Percentiles rank a stretch among this genome's conserved stretches.
Conservation (phyloP, 2,329 filamentous ascomycete species). For the Podosphaera fusca region DNA sequence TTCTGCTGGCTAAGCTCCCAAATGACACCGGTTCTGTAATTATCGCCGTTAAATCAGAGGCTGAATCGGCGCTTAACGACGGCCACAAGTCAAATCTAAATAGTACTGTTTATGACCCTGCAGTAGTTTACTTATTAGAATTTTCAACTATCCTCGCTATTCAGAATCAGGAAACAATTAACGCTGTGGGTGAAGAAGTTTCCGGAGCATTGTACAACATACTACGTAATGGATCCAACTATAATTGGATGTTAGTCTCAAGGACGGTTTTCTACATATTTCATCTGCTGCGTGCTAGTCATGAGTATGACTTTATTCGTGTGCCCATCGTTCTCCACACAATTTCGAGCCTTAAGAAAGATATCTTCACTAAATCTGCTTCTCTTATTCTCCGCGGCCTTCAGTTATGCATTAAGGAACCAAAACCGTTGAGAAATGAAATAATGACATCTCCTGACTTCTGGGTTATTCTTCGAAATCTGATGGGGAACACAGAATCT, state of each 20-base stretch:
- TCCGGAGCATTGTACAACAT: constrained; percentile 61
- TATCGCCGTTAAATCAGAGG: constrained; percentile 76
- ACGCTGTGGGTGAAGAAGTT: constrained; percentile 52
- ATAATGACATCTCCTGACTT: constrained; percentile 94
- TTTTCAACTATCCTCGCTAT: constrained; percentile 65
- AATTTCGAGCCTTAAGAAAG: constrained; percentile 67
- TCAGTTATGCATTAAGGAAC: constrained; percentile 53
- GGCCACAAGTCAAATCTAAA: constrained; percentile 31
- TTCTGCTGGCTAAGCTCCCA: constrained; percentile 63
- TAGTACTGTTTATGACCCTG: constrained; percentile 56
- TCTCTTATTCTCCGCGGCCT: constrained; percentile 58
- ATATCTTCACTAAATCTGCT: constrained; percentile 53
- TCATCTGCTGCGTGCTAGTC: constrained; percentile 58
- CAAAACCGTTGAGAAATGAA: constrained; percentile 62
- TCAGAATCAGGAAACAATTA: constrained; percentile 49
- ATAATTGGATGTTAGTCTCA: constrained; percentile 67
- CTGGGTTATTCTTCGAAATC: constrained; percentile 66
- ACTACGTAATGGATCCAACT: constrained; percentile 52
- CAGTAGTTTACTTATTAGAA: constrained; percentile 75
- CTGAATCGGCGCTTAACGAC: constrained; percentile 37
- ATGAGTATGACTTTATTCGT: constrained; percentile 77
- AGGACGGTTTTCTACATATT: constrained; percentile 73
- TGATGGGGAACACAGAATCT: constrained; percentile 46
- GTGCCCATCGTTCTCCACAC: constrained; percentile 79
- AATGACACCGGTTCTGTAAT: constrained; percentile 63